Base-by-base conservation (phyloP, 768 basidiomycete genomes). In the Mycena amicta region DNA sequence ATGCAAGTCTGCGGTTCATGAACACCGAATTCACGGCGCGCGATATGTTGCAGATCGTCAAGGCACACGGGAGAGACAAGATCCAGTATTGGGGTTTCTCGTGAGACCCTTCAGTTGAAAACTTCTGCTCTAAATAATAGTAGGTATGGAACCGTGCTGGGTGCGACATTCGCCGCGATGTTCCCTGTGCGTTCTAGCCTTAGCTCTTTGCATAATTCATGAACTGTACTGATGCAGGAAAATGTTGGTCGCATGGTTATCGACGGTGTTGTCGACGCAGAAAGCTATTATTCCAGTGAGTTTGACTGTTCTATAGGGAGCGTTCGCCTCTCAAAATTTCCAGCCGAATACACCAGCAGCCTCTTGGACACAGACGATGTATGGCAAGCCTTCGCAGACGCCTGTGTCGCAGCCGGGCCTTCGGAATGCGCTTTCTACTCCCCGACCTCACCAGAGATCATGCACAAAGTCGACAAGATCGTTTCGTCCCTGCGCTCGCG, bases 331-430 rank as follows among this genome's bases (percentile, higher is more conserved):
- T 4, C 20, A 43, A 49, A 1, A 53, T 25, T 11, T 40, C 12
- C 49, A 63, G 62, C 47, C 15, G 33, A 57, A 26, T 64, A 55
- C 59, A 33, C 41, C 6, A 45, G 50, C 31, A 43, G 49, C 30
- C 43, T 63, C 0, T 1, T 37, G 1, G 75, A 80, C 52, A 73
- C 77, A 2, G 71, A 75, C 23, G 75, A 77, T 57, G 66, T 67
- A 0, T 60, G 77, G 59, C 62, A 72, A 22, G 54, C 54, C 6
- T 80, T 81, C 60, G 75, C 72, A 51, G 62, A 67, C 3, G 68
- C 67, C 16, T 80, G 79, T 52, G 68, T 70, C 31, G 66, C 69
- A 0, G 78, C 75, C 1, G 80, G 78, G 0, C 74, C 75, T 0
- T 39, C 55, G 5, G 50, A 40, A 4, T 80, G 79, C 58, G 47